Evolutionary conservation across 345 rosid genomes (phyloP), one percentile per base, ranked within the genome.

Genomic region (Eucalyptus curtisii): DNA sequence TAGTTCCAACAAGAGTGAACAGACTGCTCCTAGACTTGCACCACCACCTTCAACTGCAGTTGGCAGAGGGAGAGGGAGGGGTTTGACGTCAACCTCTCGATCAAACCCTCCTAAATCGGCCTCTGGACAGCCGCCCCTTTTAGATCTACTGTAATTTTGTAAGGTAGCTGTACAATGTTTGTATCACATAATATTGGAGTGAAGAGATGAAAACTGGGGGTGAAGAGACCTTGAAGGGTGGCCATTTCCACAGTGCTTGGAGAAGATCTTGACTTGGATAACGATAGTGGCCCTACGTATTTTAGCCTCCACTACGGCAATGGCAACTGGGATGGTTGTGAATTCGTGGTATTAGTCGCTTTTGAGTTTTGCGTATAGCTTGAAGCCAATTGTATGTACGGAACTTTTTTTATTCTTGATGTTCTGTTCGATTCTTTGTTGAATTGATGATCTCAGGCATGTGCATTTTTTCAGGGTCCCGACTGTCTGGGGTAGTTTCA

Each of bases 11-110:
- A 95, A 92, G 91, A 93, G 92, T 8, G 96, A 92, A 49, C 93
- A 91, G 71, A 42, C 94, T 7, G 96, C 99, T 48, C 93, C 93
- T 48, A 96, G 92, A 92, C 97, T 98, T 79, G 98, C 99, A 25
- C 98, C 99, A 4, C 99, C 99, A 13, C 99, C 99, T 31, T 93
- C 91, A 76, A 85, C 91, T 88, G 96, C 95, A 27, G 96, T 94
- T 86, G 97, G 97, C 82, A 92, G 97, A 91, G 99, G 99, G 85
- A 93, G 98, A 86, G 94, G 94, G 53, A 91, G 93, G 90, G 97
- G 98, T 30, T 91, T 94, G 85, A 96, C 89, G 49, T 90, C 94
- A 66, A 86, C 88, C 49, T 89, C 95, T 86, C 93, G 93, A 82
- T 31, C 95, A 53, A 92, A 50, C 86, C 91, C 92, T 10, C 88